Evolutionary conservation across 768 basidiomycete genomes (phyloP), one percentile per base, ranked within the genome.

Genomic region (Tricholomella constricta): DNA sequence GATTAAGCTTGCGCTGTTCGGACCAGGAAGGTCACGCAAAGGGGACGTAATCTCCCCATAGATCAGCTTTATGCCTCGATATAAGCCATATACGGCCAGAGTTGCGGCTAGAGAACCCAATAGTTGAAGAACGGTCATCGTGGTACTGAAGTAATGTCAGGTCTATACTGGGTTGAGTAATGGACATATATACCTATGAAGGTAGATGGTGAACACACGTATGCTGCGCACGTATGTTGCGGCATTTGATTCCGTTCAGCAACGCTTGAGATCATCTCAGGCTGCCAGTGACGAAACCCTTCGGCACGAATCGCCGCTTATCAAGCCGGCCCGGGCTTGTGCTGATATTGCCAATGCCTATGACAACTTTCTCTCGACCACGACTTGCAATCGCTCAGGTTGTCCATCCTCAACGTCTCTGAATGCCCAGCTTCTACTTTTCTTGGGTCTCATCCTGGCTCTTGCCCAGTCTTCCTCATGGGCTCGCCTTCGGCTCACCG

Each of bases 11-110:
- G 69, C 46, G 51, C 63, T 77, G 20, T 73, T 70, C 2, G 84
- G 84, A 2, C 83, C 84, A 3, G 77, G 83, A 31, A 86, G 71
- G 35, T 70, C 57, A 10, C 72, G 71, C n/a, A 85, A 57, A 3
- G 80, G 74, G 1, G 81, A 81, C 11, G 62, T 69, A 50, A 68
- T 67, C 45, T 71, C 63, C 8, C 40, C 43, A 44, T 73, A 73
- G 36, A 75, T 52, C 9, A 73, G 22, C 42, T 68, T 74, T 60
- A 69, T 71, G 1, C 68, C 34, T 11, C 63, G 65, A 60, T 70
- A 76, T 0, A 58, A 51, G 1, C 65, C 65, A 60, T 71, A 76
- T 1, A 52, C 57, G 2, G 59, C 42, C 12, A 69, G 52, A 1
- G 60, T 58, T n/a, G 53, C 60, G 7, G 54, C 49, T 23, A 69